Evolutionary conservation across 495 filamentous ascomycete genomes (phyloP).

Genomic region (Aspergillus asperescens): DNA sequence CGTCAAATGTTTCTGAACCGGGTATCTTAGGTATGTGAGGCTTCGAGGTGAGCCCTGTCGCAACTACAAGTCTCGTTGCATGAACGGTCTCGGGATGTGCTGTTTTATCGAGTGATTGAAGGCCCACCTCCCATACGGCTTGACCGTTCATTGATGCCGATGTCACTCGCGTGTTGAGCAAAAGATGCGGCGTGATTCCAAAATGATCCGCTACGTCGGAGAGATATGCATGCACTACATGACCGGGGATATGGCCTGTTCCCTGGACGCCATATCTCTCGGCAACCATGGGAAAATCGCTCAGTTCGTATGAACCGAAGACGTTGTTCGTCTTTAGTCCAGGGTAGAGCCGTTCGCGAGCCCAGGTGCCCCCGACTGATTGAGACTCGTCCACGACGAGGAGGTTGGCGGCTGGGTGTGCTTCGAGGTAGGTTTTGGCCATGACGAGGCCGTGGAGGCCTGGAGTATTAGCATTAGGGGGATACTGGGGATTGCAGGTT

Average conservation of each 20-base stretch:
- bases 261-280: conserved; percentile 21
- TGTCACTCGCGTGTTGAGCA: conserved; percentile 9
- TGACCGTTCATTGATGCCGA: not conserved
- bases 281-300: conserved; percentile 28
- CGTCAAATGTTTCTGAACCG: conserved; percentile 16
- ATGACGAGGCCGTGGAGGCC: conserved; percentile 41
- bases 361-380: conserved; percentile 49
- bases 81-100: not conserved
- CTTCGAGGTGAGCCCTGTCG: conserved; percentile 39
- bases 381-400: conserved; percentile 42
- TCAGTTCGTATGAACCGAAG: conserved; percentile 35
- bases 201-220: conserved; percentile 10
- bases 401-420: conserved; percentile 34
- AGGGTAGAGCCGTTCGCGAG: conserved; percentile 44
- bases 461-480: conserved; percentile 6
- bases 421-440: conserved; percentile 40
- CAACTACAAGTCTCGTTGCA: conserved; percentile 38
- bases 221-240: conserved; percentile 17
- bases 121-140: not conserved
- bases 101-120: too few species aligned
- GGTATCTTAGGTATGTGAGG: conserved; percentile 35
- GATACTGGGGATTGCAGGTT: not conserved
- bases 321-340: conserved; percentile 38
- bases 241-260: conserved; percentile 26
- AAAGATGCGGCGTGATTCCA: conserved; percentile 3